Conservation (phyloP, 768 basidiomycete genomes). For the Lactifluus hygrophoroides region DNA sequence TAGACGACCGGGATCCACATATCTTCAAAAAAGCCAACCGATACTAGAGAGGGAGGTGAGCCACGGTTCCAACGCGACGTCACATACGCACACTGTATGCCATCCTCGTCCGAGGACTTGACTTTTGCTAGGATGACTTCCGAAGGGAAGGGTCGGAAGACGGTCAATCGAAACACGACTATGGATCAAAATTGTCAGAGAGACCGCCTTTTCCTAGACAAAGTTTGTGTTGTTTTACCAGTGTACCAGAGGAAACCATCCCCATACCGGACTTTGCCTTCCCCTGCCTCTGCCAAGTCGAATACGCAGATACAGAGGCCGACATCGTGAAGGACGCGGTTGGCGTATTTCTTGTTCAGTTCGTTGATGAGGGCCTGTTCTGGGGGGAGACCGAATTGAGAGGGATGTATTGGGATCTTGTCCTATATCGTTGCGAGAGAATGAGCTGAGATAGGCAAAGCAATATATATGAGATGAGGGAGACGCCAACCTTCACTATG, state of each 20-base stretch:
- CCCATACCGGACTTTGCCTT: slow-evolving; percentile 90
- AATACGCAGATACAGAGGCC: slow-evolving; percentile 89
- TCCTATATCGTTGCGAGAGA: slow-evolving; percentile 57
- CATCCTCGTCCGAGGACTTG: slow-evolving; percentile 76
- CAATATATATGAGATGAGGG: not conserved
- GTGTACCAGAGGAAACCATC: slow-evolving; percentile 95
- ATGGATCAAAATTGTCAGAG: not conserved
- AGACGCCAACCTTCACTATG: slow-evolving; percentile 27
- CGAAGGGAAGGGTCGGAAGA: slow-evolving; percentile 85
- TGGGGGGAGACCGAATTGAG: slow-evolving; percentile 70
- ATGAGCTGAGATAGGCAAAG: not conserved
- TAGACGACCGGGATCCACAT: slow-evolving; percentile 75
- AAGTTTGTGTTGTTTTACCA: too few relatives aligned
- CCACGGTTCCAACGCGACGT: not conserved
- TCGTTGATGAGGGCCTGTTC: slow-evolving; percentile 77
- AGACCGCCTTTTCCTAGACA: slow-evolving; percentile 9
- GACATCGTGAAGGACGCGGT: slow-evolving; percentile 81
- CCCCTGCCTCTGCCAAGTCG: slow-evolving; percentile 77
- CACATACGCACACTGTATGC: slow-evolving; percentile 64
- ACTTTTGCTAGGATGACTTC: slow-evolving; percentile 89
- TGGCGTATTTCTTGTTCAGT: slow-evolving; percentile 94
- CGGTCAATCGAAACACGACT: slow-evolving; percentile 86
- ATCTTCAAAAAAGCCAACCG: slow-evolving; percentile 90
- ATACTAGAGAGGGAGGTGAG: slow-evolving; percentile 40
- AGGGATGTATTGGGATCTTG: slow-evolving; percentile 81